Percentiles rank a stretch among this genome's conserved stretches.
phyloP scores from a whole-genome alignment of 2,329 filamentous ascomycete genomes.

The Nemania sp. region DNA sequence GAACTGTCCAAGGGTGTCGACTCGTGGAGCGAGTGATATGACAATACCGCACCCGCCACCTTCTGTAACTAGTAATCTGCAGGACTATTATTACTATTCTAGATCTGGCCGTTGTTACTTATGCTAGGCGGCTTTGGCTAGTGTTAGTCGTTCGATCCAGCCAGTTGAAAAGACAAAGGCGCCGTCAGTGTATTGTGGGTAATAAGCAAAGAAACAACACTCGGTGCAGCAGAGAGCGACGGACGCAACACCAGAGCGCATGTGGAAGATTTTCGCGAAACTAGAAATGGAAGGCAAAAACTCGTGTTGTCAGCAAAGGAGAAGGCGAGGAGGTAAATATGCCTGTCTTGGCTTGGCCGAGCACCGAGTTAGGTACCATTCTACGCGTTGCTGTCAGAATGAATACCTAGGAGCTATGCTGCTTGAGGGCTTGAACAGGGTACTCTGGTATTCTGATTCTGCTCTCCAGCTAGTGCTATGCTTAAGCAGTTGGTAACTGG shows the following conservation, averaged over 20 bases:
- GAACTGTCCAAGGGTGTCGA: conserved; percentile 3
- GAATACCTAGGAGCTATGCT: too few relatives aligned
- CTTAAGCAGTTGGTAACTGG: background rate
- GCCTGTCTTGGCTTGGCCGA: background rate
- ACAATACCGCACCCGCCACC: conserved; percentile 3
- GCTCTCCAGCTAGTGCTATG: too few relatives aligned
- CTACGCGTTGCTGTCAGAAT: too few relatives aligned
- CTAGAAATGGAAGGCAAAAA: background rate
- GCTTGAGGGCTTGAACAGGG: too few relatives aligned
- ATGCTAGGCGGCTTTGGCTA: conserved; percentile 7
- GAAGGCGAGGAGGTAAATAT: background rate
- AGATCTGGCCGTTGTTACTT: conserved; percentile 11
- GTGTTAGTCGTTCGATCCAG: conserved; percentile 6
- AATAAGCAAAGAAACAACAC: background rate
- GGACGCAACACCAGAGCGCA: background rate
- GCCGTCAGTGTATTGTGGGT: conserved; percentile 3
- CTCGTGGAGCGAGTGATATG: conserved; percentile 12
- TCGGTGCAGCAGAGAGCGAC: background rate
- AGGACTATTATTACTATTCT: conserved; percentile 23
- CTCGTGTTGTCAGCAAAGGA: background rate
- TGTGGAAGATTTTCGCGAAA: background rate
- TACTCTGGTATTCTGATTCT: too few relatives aligned
- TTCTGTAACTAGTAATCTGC: conserved; percentile 22
- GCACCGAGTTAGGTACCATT: background rate
- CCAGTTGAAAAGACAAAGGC: conserved; percentile 20